Conservation (phyloP, 768 basidiomycete species). For the Goffeauzyma gilvescens region DNA sequence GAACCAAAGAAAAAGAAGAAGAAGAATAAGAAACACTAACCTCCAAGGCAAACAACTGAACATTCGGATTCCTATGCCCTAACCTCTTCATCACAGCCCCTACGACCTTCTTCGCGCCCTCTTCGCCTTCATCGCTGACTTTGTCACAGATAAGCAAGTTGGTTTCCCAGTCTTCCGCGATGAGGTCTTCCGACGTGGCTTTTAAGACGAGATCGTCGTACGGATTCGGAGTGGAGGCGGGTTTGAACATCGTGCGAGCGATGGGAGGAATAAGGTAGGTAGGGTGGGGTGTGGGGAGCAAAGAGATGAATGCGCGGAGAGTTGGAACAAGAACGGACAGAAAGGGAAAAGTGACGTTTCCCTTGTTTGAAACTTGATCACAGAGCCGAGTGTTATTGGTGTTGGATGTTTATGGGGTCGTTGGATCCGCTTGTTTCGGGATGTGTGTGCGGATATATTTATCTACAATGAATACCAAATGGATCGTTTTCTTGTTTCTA, state of each 20-base stretch:
- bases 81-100: conserved; percentile 74
- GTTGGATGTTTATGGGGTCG: no score
- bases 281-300: no score
- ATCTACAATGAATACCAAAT: no score
- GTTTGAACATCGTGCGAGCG: conserved; percentile 46
- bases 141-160: conserved; percentile 92
- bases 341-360: background rate
- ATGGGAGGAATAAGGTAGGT: no score
- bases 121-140: conserved; percentile 68
- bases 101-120: conserved; percentile 68
- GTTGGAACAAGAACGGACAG: no score
- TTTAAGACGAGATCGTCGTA: conserved; percentile 75
- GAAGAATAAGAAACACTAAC: conserved; percentile 24
- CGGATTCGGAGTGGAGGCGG: conserved; percentile 46
- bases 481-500: no score
- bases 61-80: conserved; percentile 83
- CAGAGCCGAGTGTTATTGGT: no score
- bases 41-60: conserved; percentile 80
- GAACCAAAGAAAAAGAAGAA: no score
- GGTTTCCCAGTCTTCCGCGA: conserved; percentile 86
- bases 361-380: no score
- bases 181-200: conserved; percentile 93
- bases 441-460: no score
- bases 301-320: no score
- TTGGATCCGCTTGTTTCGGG: no score